Evolutionary conservation across 1,284 basidiomycete species (phyloP).

Genomic region (Inonotus hispidus): DNA sequence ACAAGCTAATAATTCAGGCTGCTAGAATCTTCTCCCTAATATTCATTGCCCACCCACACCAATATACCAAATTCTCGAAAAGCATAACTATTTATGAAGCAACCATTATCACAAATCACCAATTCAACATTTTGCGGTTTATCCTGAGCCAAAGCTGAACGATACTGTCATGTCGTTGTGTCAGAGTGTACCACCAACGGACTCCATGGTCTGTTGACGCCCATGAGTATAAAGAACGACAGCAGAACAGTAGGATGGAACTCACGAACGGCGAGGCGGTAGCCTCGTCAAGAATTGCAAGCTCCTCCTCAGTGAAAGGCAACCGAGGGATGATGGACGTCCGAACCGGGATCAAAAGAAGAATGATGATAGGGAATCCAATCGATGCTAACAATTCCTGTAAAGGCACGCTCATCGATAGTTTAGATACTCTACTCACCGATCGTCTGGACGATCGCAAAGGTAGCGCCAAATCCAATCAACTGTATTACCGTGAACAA

Average conservation of each 20-base stretch:
- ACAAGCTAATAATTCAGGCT: constrained; percentile 26
- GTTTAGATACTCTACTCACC: constrained; percentile 40
- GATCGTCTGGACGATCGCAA: constrained; percentile 89
- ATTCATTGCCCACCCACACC: not conserved
- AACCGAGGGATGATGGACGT: constrained; percentile 69
- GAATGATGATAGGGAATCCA: constrained; percentile 89
- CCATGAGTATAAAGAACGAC: constrained; percentile 1
- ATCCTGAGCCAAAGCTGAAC: not conserved
- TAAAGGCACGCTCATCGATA: not conserved
- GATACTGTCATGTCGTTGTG: not conserved
- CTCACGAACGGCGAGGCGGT: constrained; percentile 80
- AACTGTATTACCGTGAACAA: constrained; percentile 80
- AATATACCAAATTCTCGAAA: not conserved
- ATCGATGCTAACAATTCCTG: constrained; percentile 60
- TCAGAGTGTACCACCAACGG: constrained; percentile 44
- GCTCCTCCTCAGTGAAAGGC: constrained; percentile 77
- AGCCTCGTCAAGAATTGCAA: constrained; percentile 82
- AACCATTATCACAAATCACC: not conserved
- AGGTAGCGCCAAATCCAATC: constrained; percentile 83
- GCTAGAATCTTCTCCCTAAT: not conserved
- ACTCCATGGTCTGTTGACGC: constrained; percentile 47
- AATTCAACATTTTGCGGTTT: not conserved
- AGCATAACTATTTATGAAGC: not conserved
- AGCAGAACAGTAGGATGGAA: constrained; percentile 22
- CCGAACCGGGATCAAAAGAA: constrained; percentile 81